Evolutionary conservation across 805 yeast genomes (phyloP), one percentile per base, ranked within the genome.

Genomic region (Wickerhamomyces tratensis): DNA sequence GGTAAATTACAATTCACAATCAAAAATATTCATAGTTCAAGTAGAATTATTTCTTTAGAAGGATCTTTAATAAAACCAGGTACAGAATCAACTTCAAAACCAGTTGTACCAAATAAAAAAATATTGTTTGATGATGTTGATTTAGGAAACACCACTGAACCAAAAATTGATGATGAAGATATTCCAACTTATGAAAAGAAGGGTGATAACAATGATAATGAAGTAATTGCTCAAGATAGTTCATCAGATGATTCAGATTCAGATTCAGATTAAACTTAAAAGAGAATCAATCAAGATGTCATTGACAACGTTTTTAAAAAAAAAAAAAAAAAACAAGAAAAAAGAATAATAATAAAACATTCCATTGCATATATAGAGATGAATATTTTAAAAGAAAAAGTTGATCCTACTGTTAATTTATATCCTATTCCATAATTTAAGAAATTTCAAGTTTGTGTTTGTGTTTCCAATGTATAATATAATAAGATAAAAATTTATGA

Each of bases 1-100:
- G 97, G 96, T 5, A 87, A 86, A 61, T 62, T 91, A 40, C 71
- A 70, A 51, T 88, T 93, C 61, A 77, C 79, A 3, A 77, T 91
- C 37, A 84, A 81, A 57, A 69, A 79, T 27, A 70, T 91, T 42
- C 82, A 76, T 44, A 76, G 82, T 12, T 75, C 89, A 6, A 95
- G 96, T 8, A 82, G 79, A 61, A 82, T 86, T 43, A 79, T 89
- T 13, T 82, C 94, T 9, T 73, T 91, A 12, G 94, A 88, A 47
- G 98, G 98, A n/a, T 81, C 96, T 1, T 68, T 89, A 46, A 36
- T 57, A 29, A 48, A 41, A 36, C 60, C 60, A 15, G 65, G 62
- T 26, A 55, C 69, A 12, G 79, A 75, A 52, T 65, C 60, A 31
- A 81, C 74, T 44, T 69, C 74, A 9, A 66, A 75, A 50, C 81